Percentiles rank a stretch among this genome's conserved stretches.
phyloP scores from a whole-genome alignment of 2,329 filamentous ascomycete genomes.

The Neofusicoccum sp. region DNA sequence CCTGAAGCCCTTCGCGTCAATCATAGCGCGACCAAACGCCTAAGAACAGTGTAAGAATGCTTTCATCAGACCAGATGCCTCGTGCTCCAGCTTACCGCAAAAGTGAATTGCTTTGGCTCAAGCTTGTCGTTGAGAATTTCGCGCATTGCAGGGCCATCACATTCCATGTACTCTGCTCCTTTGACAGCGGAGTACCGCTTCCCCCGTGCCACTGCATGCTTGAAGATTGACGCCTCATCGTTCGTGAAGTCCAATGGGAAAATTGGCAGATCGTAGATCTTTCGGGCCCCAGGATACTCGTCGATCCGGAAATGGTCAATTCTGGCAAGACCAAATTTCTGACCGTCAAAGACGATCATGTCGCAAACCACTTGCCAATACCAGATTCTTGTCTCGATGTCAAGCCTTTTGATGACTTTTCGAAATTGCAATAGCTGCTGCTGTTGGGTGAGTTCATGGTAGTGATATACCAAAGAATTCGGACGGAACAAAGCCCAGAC shows the following conservation, averaged over 20 bases:
- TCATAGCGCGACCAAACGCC: conserved; percentile 1
- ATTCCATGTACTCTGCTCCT: neutral
- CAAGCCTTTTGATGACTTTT: neutral
- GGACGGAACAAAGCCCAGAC: conserved; percentile 13
- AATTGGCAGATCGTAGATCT: neutral
- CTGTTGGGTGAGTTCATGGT: neutral
- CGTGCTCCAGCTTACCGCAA: neutral
- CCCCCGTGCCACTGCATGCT: neutral
- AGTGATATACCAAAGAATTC: neutral
- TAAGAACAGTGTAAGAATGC: neutral
- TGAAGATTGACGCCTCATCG: neutral
- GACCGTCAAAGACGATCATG: neutral
- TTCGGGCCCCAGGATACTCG: neutral
- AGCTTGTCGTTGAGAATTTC: conserved; percentile 1
- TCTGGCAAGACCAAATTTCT: neutral
- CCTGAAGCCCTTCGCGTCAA: neutral
- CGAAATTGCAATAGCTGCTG: neutral
- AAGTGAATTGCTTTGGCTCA: neutral
- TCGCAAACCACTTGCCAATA: neutral
- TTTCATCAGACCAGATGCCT: neutral
- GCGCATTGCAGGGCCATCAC: neutral
- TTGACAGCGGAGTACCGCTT: neutral
- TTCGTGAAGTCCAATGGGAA: neutral
- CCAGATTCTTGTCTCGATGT: neutral
- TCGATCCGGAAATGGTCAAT: neutral